Evolutionary conservation across 2,329 filamentous ascomycete species (phyloP).

Genomic region (Fusarium ramigenum): DNA sequence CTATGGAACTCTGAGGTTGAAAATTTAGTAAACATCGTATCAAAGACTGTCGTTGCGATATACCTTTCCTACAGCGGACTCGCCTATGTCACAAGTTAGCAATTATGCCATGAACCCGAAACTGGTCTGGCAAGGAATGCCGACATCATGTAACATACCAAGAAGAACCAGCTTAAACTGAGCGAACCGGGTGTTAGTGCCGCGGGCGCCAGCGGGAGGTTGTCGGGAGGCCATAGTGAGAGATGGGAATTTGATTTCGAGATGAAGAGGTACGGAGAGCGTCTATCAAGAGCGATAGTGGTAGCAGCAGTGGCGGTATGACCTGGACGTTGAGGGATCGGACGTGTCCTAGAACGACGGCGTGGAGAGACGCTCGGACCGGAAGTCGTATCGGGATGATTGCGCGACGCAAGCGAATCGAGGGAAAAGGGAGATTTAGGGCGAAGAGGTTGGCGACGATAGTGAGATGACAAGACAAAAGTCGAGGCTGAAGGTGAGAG

Average conservation of each 20-base stretch:
- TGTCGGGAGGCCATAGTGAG: slow-evolving; percentile 84
- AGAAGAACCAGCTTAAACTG: slow-evolving; percentile 99
- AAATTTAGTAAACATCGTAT: slow-evolving; percentile 31
- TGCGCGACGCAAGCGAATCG: slow-evolving; percentile 18
- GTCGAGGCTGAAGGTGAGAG: slow-evolving; percentile 38
- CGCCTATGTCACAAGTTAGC: slow-evolving; percentile 70
- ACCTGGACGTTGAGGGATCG: slow-evolving; percentile 37
- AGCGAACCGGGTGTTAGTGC: slow-evolving; percentile 85
- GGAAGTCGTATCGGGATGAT: slow-evolving; percentile 20
- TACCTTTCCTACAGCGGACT: slow-evolving; percentile 99
- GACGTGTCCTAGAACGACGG: slow-evolving; percentile 41
- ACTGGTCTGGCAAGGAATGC: slow-evolving; percentile 4
- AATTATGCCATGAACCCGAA: slow-evolving; percentile 19
- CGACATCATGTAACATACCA: slow-evolving; percentile 66
- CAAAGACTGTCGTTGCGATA: slow-evolving; percentile 28
- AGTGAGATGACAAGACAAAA: slow-evolving; percentile 23
- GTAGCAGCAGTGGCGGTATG: slow-evolving; percentile 39
- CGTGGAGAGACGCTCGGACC: slow-evolving; percentile 34
- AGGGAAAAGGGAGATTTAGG: slow-evolving; percentile 14
- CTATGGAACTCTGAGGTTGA: slow-evolving; percentile 83
- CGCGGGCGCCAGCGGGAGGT: slow-evolving; percentile 68
- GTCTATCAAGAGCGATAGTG: slow-evolving; percentile 20
- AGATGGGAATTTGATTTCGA: slow-evolving; percentile 40
- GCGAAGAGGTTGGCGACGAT: slow-evolving; percentile 6
- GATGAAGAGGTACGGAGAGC: slow-evolving; percentile 27